Evolutionary conservation across 148 eudicot genomes (phyloP), one percentile per base, ranked within the genome.

Genomic region (Linanthus parryae): DNA sequence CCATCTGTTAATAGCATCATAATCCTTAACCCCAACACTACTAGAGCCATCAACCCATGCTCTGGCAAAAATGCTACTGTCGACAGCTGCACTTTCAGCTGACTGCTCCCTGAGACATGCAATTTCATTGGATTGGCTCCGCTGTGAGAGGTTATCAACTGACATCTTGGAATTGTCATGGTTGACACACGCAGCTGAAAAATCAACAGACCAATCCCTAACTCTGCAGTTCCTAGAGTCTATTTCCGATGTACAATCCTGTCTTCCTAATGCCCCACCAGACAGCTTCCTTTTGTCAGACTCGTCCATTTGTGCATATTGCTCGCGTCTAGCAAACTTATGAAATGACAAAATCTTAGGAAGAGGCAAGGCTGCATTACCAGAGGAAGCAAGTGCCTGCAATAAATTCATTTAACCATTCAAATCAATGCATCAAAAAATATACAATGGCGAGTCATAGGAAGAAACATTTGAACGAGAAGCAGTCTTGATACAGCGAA

Each of bases 201-300:
- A 94, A 64, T 88, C 91, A 40, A 80, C 95, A 2, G 99, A 76
- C 99, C 96, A 94, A 54, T 94, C 99, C 72, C 96, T 76, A 40
- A 94, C 99, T 64, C 95, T 80, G 70, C 95, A 94, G 52, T 94
- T 94, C 62, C 99, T 82, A 40, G 99, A 88, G 62, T 94, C 99
- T 56, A 88, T 88, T 69, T 94, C 96, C 29, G 92, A 80, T 62
- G 71, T 63, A 62, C 92, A 80, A 58, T 94, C 98, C 64, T 81
- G 98, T 64, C 67, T 81, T 57, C 87, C 96, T 26, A 63, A 48
- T 45, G 67, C 78, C 48, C 74, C 87, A 65, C 79, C 90, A 47
- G 94, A 61, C 81, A 84, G 77, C 51, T 68, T 75, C 56, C 81
- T 68, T 37, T 38, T 59, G 59, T 84, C 95, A 22, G 72, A 50